A percentile compares a stretch with the other conserved stretches of the same genome.
These are phyloP conservation scores for Phenoliferia sp. DNA, from an alignment of 1,284 basidiomycete species.

Conservation along the genomic window DNA sequence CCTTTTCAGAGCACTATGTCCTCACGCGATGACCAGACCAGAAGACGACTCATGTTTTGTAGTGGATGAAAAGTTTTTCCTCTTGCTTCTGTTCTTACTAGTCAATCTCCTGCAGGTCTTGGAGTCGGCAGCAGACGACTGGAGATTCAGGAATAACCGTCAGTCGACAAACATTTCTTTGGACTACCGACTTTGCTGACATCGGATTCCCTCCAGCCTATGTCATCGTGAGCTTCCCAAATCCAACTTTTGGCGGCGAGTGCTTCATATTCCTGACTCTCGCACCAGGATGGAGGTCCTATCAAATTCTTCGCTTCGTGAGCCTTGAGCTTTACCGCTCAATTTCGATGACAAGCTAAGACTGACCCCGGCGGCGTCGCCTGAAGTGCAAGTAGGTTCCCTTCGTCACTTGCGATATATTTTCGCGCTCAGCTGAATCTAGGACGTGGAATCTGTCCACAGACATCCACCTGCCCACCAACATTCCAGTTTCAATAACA, in stretches of 20 bases:
- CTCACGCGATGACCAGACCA: neutral
- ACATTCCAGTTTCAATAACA: neutral
- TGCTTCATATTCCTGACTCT: too few species aligned
- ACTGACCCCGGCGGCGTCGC: too few species aligned
- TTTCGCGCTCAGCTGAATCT: too few species aligned
- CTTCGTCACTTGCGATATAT: too few species aligned
- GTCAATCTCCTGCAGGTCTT: too few species aligned
- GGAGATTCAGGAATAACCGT: neutral
- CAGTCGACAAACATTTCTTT: neutral
- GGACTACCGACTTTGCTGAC: neutral
- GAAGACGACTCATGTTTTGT: neutral
- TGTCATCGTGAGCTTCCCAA: too few species aligned
- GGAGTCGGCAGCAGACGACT: neutral
- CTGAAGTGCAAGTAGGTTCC: too few species aligned
- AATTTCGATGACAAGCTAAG: too few species aligned
- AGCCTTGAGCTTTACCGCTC: too few species aligned
- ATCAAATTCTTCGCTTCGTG: neutral
- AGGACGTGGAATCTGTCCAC: neutral
- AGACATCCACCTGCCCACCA: neutral
- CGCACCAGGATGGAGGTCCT: neutral
- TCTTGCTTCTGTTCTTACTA: too few species aligned
- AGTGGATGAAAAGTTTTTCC: too few species aligned
- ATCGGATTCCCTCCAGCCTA: neutral
- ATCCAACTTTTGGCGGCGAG: too few species aligned
- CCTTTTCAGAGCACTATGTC: neutral